phyloP scores from a whole-genome alignment of 2,329 filamentous ascomycete genomes.

The Nemania bipapillata region DNA sequence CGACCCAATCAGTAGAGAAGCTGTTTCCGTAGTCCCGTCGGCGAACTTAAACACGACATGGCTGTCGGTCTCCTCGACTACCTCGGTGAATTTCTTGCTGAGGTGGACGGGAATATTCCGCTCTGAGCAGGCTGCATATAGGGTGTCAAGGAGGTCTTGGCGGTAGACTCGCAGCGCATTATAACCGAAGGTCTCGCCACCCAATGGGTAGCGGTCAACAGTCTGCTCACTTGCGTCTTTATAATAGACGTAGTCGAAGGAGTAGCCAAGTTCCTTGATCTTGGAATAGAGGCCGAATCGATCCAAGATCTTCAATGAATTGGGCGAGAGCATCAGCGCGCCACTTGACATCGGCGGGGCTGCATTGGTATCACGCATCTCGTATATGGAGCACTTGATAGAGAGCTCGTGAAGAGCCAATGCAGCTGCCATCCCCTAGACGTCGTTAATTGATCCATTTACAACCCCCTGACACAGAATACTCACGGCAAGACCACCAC shows the following conservation, averaged over 20 bases:
- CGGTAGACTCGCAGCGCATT: constrained; percentile 66
- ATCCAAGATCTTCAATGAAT: constrained; percentile 66
- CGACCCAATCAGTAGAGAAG: constrained; percentile 63
- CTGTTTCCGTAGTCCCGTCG: constrained; percentile 56
- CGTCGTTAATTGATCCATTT: neutral
- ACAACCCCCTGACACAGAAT: neutral
- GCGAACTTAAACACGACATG: constrained; percentile 60
- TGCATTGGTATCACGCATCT: constrained; percentile 51
- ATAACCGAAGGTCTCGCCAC: constrained; percentile 55
- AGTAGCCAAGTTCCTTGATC: constrained; percentile 59
- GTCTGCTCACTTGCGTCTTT: constrained; percentile 51
- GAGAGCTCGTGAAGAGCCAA: constrained; percentile 63
- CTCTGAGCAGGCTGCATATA: constrained; percentile 56
- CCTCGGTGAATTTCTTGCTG: constrained; percentile 59
- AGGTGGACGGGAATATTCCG: constrained; percentile 58
- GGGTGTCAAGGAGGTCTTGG: constrained; percentile 60
- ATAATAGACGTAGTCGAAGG: constrained; percentile 63
- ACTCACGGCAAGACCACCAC: constrained; percentile 27
- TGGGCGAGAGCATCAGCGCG: constrained; percentile 69
- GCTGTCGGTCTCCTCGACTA: constrained; percentile 56
- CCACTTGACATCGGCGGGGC: constrained; percentile 60
- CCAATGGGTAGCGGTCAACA: constrained; percentile 54
- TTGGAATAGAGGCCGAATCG: constrained; percentile 60
- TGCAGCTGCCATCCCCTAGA: constrained; percentile 63
- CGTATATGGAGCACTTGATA: constrained; percentile 61